phyloP scores from a whole-genome alignment of 176 grass and related monocot genomes.

The Chloris gayana region DNA sequence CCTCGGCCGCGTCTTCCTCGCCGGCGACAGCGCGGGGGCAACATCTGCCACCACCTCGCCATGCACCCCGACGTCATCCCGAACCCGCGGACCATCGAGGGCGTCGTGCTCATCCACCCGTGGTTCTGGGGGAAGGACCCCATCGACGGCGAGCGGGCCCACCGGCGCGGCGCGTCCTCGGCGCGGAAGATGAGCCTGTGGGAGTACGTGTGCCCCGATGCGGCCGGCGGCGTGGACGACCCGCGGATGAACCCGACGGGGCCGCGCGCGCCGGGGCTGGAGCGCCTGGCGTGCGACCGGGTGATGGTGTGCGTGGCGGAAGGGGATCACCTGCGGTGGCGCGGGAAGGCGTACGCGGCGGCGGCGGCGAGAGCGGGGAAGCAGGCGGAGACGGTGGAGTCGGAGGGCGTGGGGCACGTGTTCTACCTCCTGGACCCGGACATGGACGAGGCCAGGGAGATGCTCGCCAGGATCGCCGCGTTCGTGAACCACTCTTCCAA shows the following conservation, averaged over 20 bases:
- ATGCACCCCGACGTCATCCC: constrained; percentile 17
- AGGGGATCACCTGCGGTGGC: constrained; percentile 40
- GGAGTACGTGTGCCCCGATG: constrained; percentile 54
- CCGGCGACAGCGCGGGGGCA: constrained; percentile 47
- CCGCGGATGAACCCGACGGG: constrained; percentile 54
- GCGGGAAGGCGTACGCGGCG: constrained; percentile 54
- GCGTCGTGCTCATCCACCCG: constrained; percentile 54
- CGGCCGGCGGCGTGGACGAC: constrained; percentile 46
- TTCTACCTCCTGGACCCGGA: constrained; percentile 53
- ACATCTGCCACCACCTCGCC: constrained; percentile 57
- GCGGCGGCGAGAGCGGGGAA: constrained; percentile 24
- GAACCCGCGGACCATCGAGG: neutral
- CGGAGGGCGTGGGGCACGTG: constrained; percentile 46
- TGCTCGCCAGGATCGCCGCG: constrained; percentile 34
- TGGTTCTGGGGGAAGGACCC: constrained; percentile 51
- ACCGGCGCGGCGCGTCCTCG: no score
- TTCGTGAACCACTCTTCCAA: constrained; percentile 19
- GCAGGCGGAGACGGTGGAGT: constrained; percentile 47
- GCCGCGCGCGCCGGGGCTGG: constrained; percentile 20
- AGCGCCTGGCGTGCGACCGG: constrained; percentile 41
- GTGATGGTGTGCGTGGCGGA: constrained; percentile 59
- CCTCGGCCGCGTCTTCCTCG: constrained; percentile 14
- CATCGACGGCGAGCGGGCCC: constrained; percentile 32
- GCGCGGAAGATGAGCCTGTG: constrained; percentile 41
- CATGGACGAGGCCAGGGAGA: constrained; percentile 39